Evolutionary conservation across 352 stramenopile species (phyloP), one percentile per base, ranked within the genome.

Genomic region (Pythium dissimile): DNA sequence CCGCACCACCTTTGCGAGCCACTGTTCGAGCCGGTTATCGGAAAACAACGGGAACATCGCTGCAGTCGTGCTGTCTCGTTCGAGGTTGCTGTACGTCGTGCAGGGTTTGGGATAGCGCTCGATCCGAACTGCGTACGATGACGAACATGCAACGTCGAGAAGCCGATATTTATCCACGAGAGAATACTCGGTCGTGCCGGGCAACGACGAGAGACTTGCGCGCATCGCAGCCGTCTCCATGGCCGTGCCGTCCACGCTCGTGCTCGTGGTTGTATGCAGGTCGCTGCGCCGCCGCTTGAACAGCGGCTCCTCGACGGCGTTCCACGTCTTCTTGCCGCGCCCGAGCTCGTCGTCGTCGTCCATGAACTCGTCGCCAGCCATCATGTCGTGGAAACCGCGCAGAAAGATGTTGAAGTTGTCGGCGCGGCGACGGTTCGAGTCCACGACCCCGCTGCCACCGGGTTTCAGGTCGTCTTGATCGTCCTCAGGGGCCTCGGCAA

Each of bases 391-490:
- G 35, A 90, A 72, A 49, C 87, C 84, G 3, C 75, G 72, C 35
- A 92, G 48, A 42, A 92, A 92, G 48, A 90, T 89, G 59, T 92
- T 92, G 67, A 86, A 85, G 52, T 92, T 92, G 59, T 89, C 80
- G 1, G 80, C 71, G 12, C 82, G 66, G 41, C 81, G 51, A 1
- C 81, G 65, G n/a, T 72, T 84, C 26, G 76, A 48, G 42, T 91
- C 81, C 56, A 91, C 71, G 21, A 67, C 43, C 31, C 59, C 24
- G 31, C 67, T 76, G 26, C 77, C 64, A 0, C 67, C 66, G 3
- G 46, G 52, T 24, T 55, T 64, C 0, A 59, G 59, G 38, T 87
- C 71, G 6, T 69, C 54, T 18, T 68, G 61, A 16, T 90, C 76
- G 39, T 87, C 69, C 8, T 75, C 66, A 5, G 54, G 59, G 3